These are phyloP conservation scores for Saturnispora besseyi DNA, from an alignment of 805 yeast species.

Conservation along the genomic window DNA sequence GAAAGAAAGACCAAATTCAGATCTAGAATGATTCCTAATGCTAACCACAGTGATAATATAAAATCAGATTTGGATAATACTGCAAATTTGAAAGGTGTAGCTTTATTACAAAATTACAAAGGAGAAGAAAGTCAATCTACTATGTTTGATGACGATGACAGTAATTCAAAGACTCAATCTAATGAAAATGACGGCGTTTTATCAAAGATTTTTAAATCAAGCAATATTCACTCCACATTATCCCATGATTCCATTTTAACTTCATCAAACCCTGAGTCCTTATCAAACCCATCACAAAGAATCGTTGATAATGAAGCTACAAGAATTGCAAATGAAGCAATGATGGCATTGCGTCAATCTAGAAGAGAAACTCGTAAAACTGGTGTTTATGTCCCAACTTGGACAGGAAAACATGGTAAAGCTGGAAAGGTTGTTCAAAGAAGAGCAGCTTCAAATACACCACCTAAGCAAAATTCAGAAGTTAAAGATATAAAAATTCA, in stretches of 20 bases:
- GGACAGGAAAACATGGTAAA: slow-evolving; percentile 88
- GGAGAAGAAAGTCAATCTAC: slow-evolving; percentile 9
- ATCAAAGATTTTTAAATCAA: slow-evolving; percentile 55
- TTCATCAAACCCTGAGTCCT: slow-evolving; percentile 15
- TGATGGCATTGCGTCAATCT: slow-evolving; percentile 52
- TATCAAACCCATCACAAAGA: slow-evolving; percentile 41
- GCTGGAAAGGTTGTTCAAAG: slow-evolving; percentile 50
- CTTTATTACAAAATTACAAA: slow-evolving; percentile 56
- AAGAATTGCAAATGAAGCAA: slow-evolving; percentile 53
- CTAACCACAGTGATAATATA: slow-evolving; percentile 41
- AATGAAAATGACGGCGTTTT: slow-evolving; percentile 38
- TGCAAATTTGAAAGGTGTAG: slow-evolving; percentile 60
- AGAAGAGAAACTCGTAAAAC: slow-evolving; percentile 39
- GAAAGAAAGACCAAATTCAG: slow-evolving; percentile 28
- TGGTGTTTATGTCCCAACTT: slow-evolving; percentile 77
- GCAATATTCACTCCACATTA: slow-evolving; percentile 65
- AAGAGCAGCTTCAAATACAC: background rate
- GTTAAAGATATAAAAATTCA: slow-evolving; percentile 31
- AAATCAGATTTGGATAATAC: slow-evolving; percentile 49
- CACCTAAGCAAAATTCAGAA: background rate
- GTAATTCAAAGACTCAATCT: slow-evolving; percentile 11
- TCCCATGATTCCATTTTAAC: slow-evolving; percentile 73
- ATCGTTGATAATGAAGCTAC: slow-evolving; percentile 58
- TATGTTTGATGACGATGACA: slow-evolving; percentile 15
- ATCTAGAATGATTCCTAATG: slow-evolving; percentile 21